Evolutionary conservation across 208 protist species (phyloP).

Genomic region (Novymonas esmeraldas): DNA sequence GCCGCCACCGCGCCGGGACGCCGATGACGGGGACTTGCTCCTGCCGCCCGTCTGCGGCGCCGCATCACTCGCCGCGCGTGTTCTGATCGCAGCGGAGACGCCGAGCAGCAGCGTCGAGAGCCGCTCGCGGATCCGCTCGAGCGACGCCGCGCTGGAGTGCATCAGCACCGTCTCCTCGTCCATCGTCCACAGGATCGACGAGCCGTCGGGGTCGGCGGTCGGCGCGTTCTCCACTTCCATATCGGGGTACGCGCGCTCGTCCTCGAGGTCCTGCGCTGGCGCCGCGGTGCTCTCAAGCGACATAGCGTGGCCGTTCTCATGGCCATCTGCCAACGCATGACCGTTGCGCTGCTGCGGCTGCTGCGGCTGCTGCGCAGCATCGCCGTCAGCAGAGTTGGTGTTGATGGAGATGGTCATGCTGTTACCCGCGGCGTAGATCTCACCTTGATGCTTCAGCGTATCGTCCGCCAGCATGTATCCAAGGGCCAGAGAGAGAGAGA

Average conservation of each 20-base stretch:
- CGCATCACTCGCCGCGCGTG: neutral
- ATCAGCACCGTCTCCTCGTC: constrained; percentile 30
- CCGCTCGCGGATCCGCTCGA: constrained; percentile 17
- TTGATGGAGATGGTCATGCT: too few relatives aligned
- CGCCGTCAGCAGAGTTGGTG: too few relatives aligned
- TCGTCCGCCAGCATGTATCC: too few relatives aligned
- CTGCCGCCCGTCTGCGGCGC: neutral
- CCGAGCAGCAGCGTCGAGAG: constrained; percentile 17
- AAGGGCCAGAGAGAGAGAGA: too few relatives aligned
- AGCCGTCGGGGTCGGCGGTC: neutral
- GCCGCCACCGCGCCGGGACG: neutral
- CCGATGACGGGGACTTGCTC: neutral
- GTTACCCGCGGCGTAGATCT: too few relatives aligned
- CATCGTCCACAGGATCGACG: constrained; percentile 24
- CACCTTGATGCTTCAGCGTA: too few relatives aligned
- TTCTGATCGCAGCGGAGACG: constrained; percentile 17
- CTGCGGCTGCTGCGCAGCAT: neutral
- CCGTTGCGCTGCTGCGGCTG: too few relatives aligned
- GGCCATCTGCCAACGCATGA: too few relatives aligned
- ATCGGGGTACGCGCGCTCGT: neutral
- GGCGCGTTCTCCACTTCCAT: neutral
- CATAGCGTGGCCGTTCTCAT: too few relatives aligned
- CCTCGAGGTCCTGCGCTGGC: too few relatives aligned
- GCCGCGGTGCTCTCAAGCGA: too few relatives aligned
- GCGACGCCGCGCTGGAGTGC: constrained; percentile 22